Percentiles rank a stretch among this genome's conserved stretches.
phyloP scores from a whole-genome alignment of 2,329 filamentous ascomycete species.

The Aspergillus intermedius region DNA sequence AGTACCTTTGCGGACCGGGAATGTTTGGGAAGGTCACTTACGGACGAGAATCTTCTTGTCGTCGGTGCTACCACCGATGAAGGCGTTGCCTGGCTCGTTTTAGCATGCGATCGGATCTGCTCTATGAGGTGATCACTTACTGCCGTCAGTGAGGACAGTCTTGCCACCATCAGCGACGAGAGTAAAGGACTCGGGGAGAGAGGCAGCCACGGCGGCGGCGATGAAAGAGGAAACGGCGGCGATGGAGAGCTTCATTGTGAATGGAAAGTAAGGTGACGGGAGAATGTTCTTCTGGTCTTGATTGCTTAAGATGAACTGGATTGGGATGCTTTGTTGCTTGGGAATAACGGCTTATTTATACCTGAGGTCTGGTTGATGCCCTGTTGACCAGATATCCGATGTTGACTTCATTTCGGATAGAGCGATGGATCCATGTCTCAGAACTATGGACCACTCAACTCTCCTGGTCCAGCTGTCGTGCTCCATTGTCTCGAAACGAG shows the following conservation, averaged over 20 bases:
- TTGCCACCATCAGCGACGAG: slow-evolving; percentile 8
- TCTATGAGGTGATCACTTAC: slow-evolving; percentile 9
- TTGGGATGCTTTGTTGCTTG: background rate
- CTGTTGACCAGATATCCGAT: background rate
- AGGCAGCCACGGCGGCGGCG: slow-evolving; percentile 2
- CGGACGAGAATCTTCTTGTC: slow-evolving; percentile 19
- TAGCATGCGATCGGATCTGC: background rate
- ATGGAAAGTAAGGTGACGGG: background rate
- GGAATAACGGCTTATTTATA: background rate
- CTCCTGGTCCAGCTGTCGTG: too few relatives aligned
- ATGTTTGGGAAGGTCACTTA: background rate
- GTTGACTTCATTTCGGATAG: background rate
- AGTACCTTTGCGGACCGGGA: background rate
- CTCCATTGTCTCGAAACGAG: too few relatives aligned
- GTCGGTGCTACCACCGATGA: slow-evolving; percentile 9
- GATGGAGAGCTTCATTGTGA: slow-evolving; percentile 8
- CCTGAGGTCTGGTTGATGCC: background rate
- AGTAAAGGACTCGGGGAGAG: slow-evolving; percentile 7
- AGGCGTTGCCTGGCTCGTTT: background rate
- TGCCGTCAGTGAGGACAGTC: slow-evolving; percentile 16
- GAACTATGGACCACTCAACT: background rate
- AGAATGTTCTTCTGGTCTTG: background rate
- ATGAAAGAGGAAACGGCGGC: slow-evolving; percentile 6
- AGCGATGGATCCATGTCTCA: background rate
- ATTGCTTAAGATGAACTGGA: background rate